Conservation (phyloP, 2,329 filamentous ascomycete genomes). For the Apiospora sp. region DNA sequence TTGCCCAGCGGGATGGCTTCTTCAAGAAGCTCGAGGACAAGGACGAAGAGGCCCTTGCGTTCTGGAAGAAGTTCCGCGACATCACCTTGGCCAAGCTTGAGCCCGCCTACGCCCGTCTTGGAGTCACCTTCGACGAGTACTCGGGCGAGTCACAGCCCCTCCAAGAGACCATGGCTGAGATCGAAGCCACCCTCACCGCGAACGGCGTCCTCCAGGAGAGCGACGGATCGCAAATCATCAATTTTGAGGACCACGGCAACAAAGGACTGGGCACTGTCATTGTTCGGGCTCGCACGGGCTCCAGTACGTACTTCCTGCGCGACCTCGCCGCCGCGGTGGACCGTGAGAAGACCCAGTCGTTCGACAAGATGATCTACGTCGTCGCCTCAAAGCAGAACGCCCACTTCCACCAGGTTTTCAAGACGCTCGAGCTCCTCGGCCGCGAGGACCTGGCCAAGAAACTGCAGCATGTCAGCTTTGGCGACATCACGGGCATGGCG, state of each 20-base stretch:
- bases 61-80: conserved; percentile 64
- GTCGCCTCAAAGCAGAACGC: conserved; percentile 45
- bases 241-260: conserved; percentile 72
- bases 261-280: conserved; percentile 75
- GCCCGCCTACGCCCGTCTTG: conserved; percentile 61
- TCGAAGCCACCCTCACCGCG: conserved; percentile 64
- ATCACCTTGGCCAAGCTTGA: conserved; percentile 62
- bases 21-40: conserved; percentile 67
- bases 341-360: conserved; percentile 59
- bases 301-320: conserved; percentile 72
- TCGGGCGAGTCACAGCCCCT: conserved; percentile 70
- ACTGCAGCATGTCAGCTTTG: conserved; percentile 54
- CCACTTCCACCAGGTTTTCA: conserved; percentile 45
- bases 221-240: conserved; percentile 72
- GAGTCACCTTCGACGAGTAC: conserved; percentile 66
- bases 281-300: conserved; percentile 69
- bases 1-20: conserved; percentile 60
- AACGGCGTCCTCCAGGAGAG: conserved; percentile 62
- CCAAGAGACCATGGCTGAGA: conserved; percentile 59
- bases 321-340: conserved; percentile 73
- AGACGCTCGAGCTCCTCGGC: conserved; percentile 48
- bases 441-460: conserved; percentile 42
- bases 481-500: conserved; percentile 54
- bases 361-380: conserved; percentile 52
- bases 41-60: conserved; percentile 58